Evolutionary conservation across 352 stramenopile species (phyloP).

Genomic region (Globisporangium okanoganense): DNA sequence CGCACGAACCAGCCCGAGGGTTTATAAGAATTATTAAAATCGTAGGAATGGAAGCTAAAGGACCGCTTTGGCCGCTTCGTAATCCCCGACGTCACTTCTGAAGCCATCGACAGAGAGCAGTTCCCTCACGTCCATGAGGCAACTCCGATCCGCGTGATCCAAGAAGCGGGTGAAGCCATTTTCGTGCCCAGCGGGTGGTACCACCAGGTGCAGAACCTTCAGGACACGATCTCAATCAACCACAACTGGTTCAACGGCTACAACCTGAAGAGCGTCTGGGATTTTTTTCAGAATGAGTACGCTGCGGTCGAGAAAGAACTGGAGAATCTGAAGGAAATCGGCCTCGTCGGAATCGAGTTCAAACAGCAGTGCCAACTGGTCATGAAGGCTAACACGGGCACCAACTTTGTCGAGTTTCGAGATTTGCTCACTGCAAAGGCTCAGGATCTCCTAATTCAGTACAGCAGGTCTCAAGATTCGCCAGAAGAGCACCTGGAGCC

Average conservation of each 20-base stretch:
- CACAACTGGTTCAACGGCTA: conserved; percentile 97
- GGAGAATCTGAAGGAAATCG: conserved; percentile 56
- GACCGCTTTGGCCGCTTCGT: conserved; percentile 59
- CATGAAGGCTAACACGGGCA: conserved; percentile 76
- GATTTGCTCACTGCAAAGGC: conserved; percentile 50
- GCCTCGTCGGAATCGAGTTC: conserved; percentile 51
- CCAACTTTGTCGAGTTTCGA: conserved; percentile 69
- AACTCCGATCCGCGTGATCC: conserved; percentile 41
- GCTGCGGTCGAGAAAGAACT: conserved; percentile 58
- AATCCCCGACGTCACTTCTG: conserved; percentile 43
- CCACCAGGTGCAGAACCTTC: conserved; percentile 93
- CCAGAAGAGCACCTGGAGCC: neutral
- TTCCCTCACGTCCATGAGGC: conserved; percentile 56
- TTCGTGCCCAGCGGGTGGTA: conserved; percentile 97
- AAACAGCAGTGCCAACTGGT: conserved; percentile 66
- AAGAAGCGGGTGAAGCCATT: conserved; percentile 80
- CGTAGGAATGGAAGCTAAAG: conserved; percentile 74
- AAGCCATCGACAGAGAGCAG: conserved; percentile 39
- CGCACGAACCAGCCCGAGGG: neutral
- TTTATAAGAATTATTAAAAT: neutral
- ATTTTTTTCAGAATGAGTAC: conserved; percentile 66
- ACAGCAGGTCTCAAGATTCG: neutral
- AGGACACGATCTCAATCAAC: conserved; percentile 95
- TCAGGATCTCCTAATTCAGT: conserved; percentile 20
- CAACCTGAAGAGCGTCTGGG: conserved; percentile 59